These are phyloP conservation scores for Fusarium oligoseptatum DNA, from an alignment of 2,329 filamentous ascomycete genomes.

Conservation along the genomic window DNA sequence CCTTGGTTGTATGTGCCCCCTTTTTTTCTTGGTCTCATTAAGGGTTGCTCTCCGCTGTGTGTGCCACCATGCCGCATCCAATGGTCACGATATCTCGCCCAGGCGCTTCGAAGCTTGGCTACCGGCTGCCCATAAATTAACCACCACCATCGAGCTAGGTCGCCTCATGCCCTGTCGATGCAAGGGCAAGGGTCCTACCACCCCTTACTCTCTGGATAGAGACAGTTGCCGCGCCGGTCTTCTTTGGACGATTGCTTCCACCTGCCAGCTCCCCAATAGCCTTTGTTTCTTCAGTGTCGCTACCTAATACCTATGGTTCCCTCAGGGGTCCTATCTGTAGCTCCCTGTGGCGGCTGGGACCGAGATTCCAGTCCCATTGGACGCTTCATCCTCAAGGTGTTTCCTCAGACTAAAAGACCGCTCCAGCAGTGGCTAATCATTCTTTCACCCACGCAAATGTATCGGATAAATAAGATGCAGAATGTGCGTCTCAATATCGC, in stretches of 20 bases:
- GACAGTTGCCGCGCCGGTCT: background rate
- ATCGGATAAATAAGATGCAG: background rate
- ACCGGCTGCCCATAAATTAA: conserved; percentile 5
- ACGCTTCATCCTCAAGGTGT: too few species aligned
- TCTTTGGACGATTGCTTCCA: background rate
- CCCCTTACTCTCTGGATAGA: background rate
- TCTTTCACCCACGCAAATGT: background rate
- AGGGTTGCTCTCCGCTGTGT: background rate
- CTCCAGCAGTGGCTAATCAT: background rate
- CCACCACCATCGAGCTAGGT: background rate
- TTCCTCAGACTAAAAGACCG: background rate
- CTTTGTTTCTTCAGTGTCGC: background rate
- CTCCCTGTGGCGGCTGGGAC: conserved; percentile 2
- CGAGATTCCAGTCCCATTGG: background rate
- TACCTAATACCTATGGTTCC: background rate
- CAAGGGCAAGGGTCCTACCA: conserved; percentile 1
- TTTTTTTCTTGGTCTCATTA: background rate
- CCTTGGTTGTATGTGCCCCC: background rate
- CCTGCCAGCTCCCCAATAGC: background rate
- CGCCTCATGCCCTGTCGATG: background rate
- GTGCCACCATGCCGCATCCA: conserved; percentile 3
- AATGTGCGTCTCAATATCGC: background rate
- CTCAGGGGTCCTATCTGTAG: background rate
- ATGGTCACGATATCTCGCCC: conserved; percentile 4
- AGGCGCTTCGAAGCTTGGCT: background rate